Evolutionary conservation across 2,329 filamentous ascomycete genomes (phyloP), one percentile per base, ranked within the genome.

Genomic region (Rhynchosporium agropyri): DNA sequence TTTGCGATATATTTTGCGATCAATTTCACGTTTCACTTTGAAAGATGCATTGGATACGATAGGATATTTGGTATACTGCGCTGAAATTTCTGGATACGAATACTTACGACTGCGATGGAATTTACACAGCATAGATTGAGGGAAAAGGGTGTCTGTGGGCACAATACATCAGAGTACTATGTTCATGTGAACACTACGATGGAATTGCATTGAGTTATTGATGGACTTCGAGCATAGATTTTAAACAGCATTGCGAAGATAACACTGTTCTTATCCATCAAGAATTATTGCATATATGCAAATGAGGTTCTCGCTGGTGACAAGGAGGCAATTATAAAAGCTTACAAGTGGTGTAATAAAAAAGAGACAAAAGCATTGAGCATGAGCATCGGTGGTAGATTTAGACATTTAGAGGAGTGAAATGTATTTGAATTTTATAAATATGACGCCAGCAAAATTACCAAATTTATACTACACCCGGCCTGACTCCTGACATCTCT

Each of bases 121-220:
- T 42, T 54, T 13, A 7, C 2, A 28, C 5, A 36, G 33, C 12
- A 40, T 50, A 49, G 45, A 58, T 48, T 49, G 43, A 58, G 20
- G 31, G 33, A 50, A 12, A 8, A 46, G 9, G n/a, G 33, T 58
- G 33, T 40, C 12, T 26, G n/a, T 46, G 43, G 56, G 50, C 15
- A 15, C 3, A 40, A 12, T 13, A 43, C 6, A 43, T 33, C n/a
- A 33, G 56, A 12, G 28, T 42, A 28, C 12, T n/a, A 13, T 58
- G 20, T 50, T 58, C 10, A 36, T 29, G 20, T 49, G 13, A 45
- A 20, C 20, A 12, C 10, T 50, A 45, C 56, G 33, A 40, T 40
- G 56, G 45, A 10, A 42, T 40, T 58, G 31, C 56, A 20, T 58
- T 58, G 56, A 42, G 45, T 29, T 40, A 40, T 15, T 42, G 33